phyloP scores from a whole-genome alignment of 169 alveolate species.

The Plasmodium cynomolgi region DNA sequence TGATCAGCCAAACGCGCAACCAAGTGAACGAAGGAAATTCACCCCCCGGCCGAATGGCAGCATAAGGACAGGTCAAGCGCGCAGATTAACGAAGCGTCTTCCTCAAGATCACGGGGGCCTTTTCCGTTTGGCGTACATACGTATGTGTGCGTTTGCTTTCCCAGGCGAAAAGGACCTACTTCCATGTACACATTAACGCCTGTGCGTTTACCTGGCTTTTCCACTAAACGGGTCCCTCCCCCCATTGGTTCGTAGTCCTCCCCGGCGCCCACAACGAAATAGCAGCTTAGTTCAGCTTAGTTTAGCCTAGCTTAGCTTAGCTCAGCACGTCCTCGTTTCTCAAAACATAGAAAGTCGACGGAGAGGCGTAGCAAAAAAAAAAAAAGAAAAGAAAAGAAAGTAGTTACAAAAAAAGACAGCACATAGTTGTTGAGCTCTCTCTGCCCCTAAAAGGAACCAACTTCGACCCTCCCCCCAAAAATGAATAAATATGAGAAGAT shows the following conservation, averaged over 20 bases:
- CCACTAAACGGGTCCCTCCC: neutral
- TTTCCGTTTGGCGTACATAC: neutral
- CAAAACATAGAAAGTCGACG: neutral
- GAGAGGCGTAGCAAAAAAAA: neutral
- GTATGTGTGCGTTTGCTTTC: neutral
- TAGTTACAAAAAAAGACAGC: neutral
- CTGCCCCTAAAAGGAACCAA: neutral
- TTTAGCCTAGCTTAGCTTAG: neutral
- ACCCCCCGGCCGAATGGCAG: neutral
- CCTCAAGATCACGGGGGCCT: neutral
- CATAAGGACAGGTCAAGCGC: neutral
- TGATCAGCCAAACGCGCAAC: neutral
- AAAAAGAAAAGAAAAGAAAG: neutral
- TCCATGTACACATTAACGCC: neutral
- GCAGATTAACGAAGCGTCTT: neutral
- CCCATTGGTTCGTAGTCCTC: neutral
- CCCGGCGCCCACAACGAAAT: neutral
- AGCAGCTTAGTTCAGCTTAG: neutral
- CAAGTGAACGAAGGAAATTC: neutral
- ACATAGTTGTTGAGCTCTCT: neutral
- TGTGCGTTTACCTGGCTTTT: neutral
- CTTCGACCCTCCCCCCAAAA: neutral
- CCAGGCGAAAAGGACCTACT: neutral
- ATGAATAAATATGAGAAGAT: slow-evolving; percentile 72
- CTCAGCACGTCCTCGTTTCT: neutral